Base-by-base conservation (phyloP, 177 flowering plant species). In the Vitis hybrid region DNA sequence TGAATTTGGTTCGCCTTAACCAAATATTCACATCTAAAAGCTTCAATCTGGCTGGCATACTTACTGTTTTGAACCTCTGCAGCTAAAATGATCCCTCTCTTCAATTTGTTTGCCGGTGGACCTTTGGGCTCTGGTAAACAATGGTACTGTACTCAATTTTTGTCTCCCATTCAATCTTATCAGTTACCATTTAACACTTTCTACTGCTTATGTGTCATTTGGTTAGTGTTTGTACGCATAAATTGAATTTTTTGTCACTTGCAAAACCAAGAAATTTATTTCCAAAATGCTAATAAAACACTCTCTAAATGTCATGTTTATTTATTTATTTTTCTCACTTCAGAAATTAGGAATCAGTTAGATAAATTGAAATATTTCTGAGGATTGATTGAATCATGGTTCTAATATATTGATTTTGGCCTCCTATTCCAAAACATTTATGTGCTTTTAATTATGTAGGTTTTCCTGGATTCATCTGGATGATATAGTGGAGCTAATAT, bases 401-500 rank as follows among this genome's bases (percentile, higher is more conserved):
- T 54, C 17, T 5, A 30, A 58, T 19, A 23, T 6, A n/a, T 59
- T 18, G 5, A 26, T 64, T 63, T 17, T 17, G 48, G 17, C 9
- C 56, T 32, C 12, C 18, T 55, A 56, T 5, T 45, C 34, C 64
- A 52, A 50, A 3, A 19, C 50, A 69, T 62, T 68, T 15, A 67
- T 57, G 26, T 49, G 56, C 50, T 67, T n/a, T 3, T 54, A 3
- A 59, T 50, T 71, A 13, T 84, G 78, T 67, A 95, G 98, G 99
- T 95, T 95, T 82, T 95, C 99, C 8, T 95, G 99, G 99, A 95
- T 95, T 78, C 99, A 95, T 83, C 67, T 93, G 87, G 99, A 95
- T 74, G 99, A 95, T 86, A 75, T 95, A 18, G 98, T 93, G 78
- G 87, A 78, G 75, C 78, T 95, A 62, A 89, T 95, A 48, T 90